Evolutionary conservation across 352 stramenopile species (phyloP), one percentile per base, ranked within the genome.

Genomic region (Globisporangium cystogenes): DNA sequence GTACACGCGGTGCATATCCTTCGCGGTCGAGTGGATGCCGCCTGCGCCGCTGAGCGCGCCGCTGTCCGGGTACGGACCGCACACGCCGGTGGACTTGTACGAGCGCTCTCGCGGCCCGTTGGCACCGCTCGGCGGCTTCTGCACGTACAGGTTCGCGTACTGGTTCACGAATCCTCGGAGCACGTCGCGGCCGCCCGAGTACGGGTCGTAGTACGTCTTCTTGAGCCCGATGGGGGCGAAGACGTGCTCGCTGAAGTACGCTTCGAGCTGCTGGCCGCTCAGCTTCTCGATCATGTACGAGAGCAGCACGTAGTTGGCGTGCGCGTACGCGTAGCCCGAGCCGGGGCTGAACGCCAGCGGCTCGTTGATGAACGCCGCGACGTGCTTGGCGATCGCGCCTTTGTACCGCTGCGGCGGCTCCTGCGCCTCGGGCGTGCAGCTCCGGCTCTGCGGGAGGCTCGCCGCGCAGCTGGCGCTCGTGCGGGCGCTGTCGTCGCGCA

Each of bases 281-380:
- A 87, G 42, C 49, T 76, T 83, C 58, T 87, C 76, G 43, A 87
- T 63, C 62, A 87, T 65, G 55, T 84, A 87, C 20, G 72, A 65
- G 16, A 86, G 52, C 33, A 87, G 15, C 44, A 84, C 63, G 39
- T 77, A 84, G 55, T 86, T 86, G 18, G 72, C 58, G 48, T 84
- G 67, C 1, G 70, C 39, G 48, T 82, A 81, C 42, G 58, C 58
- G 48, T 79, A 87, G 47, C 70, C 74, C 21, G 70, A 76, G 0
- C 67, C 76, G 3, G 76, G 76, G 7, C 53, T 54, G 29, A 87
- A 87, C 29, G 65, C 65, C 33, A 87, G 62, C 24, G 72, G 74
- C 4, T 61, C 59, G 26, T 84, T 68, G 57, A 87, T 73, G 47
- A 84, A 86, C 21, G 43, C 29, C 2, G 65, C 72, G 11, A 86